Evolutionary conservation across 2,329 filamentous ascomycete species (phyloP).

Genomic region (Aotearoamyces nothofagi): DNA sequence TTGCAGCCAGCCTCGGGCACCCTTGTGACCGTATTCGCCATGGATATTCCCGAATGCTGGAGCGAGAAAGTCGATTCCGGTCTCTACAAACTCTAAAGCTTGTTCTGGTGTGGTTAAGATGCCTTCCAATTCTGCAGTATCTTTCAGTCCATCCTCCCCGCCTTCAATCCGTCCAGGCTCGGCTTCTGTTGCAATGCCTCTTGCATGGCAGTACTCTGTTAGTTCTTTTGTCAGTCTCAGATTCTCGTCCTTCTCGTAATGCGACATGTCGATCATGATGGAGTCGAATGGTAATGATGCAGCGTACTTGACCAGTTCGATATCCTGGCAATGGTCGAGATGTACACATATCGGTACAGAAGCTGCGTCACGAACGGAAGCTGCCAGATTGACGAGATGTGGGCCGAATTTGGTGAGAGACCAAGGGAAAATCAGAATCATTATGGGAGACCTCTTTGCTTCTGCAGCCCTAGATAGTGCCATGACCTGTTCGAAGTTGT

Average conservation of each 20-base stretch:
- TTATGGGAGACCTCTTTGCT: slow-evolving; percentile 42
- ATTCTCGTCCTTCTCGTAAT: slow-evolving; percentile 55
- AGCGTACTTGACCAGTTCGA: slow-evolving; percentile 36
- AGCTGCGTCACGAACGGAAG: slow-evolving; percentile 33
- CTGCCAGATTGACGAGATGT: slow-evolving; percentile 33
- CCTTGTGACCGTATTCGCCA: slow-evolving; percentile 31
- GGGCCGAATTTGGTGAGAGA: slow-evolving; percentile 42
- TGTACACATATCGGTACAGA: slow-evolving; percentile 43
- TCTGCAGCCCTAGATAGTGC: slow-evolving; percentile 38
- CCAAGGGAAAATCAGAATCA: slow-evolving; percentile 59
- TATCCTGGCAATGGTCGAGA: slow-evolving; percentile 48
- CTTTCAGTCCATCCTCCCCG: slow-evolving; percentile 4
- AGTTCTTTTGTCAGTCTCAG: slow-evolving; percentile 46
- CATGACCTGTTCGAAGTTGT: slow-evolving; percentile 28
- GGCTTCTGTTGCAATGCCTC: slow-evolving; percentile 51
- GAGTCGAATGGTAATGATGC: slow-evolving; percentile 44
- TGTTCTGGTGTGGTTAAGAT: slow-evolving; percentile 38
- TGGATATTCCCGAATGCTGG: slow-evolving; percentile 53
- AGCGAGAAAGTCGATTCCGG: slow-evolving; percentile 48
- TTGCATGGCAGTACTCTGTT: slow-evolving; percentile 44
- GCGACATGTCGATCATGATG: slow-evolving; percentile 64
- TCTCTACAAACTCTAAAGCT: slow-evolving; percentile 42
- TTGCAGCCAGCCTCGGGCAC: slow-evolving; percentile 4
- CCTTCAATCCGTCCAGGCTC: slow-evolving; percentile 29
- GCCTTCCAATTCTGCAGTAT: slow-evolving; percentile 11